Percentiles rank a stretch among this genome's conserved stretches.
phyloP scores from a whole-genome alignment of 495 filamentous ascomycete genomes.

The Aspergillus steynii region DNA sequence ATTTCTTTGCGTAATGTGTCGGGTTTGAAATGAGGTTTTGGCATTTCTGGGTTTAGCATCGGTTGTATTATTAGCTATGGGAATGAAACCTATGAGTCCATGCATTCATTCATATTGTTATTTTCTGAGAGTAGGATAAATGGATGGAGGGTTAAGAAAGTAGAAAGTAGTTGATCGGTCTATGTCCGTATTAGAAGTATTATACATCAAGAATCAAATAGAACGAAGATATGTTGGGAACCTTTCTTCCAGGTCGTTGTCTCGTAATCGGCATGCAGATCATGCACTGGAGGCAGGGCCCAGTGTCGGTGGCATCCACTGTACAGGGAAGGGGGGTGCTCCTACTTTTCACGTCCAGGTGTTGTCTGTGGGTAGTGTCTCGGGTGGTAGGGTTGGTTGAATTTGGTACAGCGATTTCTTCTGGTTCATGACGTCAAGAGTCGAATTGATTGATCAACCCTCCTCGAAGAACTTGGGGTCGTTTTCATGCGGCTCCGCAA shows the following conservation, averaged over 20 bases:
- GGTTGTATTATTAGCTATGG: no score
- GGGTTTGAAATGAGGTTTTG: background rate
- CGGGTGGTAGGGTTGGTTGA: background rate
- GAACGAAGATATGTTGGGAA: constrained; percentile 3
- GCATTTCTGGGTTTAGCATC: background rate
- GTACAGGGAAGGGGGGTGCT: background rate
- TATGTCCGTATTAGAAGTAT: constrained; percentile 1
- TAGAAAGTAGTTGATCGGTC: background rate
- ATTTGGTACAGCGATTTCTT: background rate
- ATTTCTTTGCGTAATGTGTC: background rate
- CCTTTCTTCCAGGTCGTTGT: constrained; percentile 12
- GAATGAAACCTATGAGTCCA: background rate
- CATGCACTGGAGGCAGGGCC: background rate
- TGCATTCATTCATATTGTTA: background rate
- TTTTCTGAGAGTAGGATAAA: no score
- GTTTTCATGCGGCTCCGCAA: constrained; percentile 39
- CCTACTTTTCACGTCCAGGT: background rate
- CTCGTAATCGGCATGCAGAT: constrained; percentile 18
- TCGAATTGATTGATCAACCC: constrained; percentile 14
- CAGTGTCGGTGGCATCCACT: background rate
- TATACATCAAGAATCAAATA: constrained; percentile 6
- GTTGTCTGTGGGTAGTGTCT: background rate
- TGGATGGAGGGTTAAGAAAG: no score
- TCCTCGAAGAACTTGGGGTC: constrained; percentile 36
- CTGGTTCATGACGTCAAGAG: background rate